Conservation (phyloP, 257 asterid genomes). For the Solanum dulcamara region DNA sequence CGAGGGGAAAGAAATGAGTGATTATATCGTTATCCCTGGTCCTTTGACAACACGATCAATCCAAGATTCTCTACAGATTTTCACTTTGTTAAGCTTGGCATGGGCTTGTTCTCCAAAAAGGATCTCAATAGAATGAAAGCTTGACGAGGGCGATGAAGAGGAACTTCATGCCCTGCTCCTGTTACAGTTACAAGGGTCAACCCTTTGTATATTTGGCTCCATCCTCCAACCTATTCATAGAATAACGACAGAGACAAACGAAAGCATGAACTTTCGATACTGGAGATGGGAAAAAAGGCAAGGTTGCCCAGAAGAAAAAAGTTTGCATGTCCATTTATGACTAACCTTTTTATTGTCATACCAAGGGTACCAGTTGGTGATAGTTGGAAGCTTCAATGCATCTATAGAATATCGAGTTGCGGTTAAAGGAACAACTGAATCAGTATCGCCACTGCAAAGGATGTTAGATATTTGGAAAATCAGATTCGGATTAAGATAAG, state of each 20-base stretch:
- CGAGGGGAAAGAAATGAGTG: not conserved
- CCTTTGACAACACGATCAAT: not conserved
- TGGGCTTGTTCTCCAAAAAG: constrained; percentile 61
- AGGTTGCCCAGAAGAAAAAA: not conserved
- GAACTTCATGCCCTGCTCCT: constrained; percentile 99
- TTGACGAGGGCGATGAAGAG: constrained; percentile 92
- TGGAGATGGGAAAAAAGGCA: not conserved
- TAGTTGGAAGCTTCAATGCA: constrained; percentile 78
- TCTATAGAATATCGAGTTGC: constrained; percentile 97
- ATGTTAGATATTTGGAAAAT: not conserved
- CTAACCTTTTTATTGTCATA: constrained; percentile 70
- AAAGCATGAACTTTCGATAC: not conserved
- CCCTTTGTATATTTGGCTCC: constrained; percentile 95
- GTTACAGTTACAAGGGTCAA: constrained; percentile 70
- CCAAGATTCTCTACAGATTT: not conserved
- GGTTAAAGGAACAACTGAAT: constrained; percentile 84
- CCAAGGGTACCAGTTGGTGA: constrained; percentile 86
- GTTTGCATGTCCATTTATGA: not conserved
- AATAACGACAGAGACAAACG: not conserved
- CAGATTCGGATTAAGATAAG: not conserved
- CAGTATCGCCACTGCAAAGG: constrained; percentile 80
- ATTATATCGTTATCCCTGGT: not conserved
- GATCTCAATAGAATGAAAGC: constrained; percentile 69
- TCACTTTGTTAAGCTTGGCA: constrained; percentile 30
- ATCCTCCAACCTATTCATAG: constrained; percentile 77